phyloP scores from a whole-genome alignment of 139 green algal species.

The Chlamydomonas schloesseri region DNA sequence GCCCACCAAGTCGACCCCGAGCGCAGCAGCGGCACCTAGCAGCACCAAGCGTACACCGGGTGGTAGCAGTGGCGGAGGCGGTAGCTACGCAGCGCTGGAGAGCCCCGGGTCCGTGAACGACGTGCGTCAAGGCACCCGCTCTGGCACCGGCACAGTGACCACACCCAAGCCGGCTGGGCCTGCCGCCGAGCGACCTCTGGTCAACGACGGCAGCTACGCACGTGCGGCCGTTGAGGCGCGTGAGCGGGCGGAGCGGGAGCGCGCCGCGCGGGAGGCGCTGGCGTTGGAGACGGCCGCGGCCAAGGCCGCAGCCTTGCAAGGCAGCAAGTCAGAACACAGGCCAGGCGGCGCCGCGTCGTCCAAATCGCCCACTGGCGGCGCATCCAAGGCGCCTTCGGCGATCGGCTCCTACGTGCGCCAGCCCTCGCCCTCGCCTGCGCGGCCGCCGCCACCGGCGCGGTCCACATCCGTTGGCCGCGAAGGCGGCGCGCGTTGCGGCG shows the following conservation, averaged over 20 bases:
- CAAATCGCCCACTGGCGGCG: neutral
- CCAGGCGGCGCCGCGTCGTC: too few relatives aligned
- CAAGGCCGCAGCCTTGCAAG: constrained; percentile 1
- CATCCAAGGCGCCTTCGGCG: constrained; percentile 22
- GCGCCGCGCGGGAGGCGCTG: constrained; percentile 5
- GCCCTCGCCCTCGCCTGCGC: constrained; percentile 10
- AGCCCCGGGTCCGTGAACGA: constrained; percentile 3
- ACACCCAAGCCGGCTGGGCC: neutral
- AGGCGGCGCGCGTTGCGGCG: neutral
- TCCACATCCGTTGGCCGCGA: neutral
- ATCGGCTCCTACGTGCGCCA: constrained; percentile 37
- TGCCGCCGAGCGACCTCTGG: neutral
- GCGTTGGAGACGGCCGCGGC: constrained; percentile 15
- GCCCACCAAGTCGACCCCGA: too few relatives aligned
- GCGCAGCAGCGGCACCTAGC: too few relatives aligned
- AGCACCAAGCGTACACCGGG: too few relatives aligned
- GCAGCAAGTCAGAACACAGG: neutral
- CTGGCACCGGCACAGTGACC: too few relatives aligned
- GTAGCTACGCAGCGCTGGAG: neutral
- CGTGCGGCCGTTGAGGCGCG: constrained; percentile 15
- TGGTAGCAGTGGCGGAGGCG: too few relatives aligned
- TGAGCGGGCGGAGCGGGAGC: constrained; percentile 19
- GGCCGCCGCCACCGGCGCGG: neutral
- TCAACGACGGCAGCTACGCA: constrained; percentile 37
- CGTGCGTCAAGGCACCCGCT: neutral